Evolutionary conservation across 306 rosid genomes (phyloP), one percentile per base, ranked within the genome.

Genomic region (Casuarina cunninghamiana): DNA sequence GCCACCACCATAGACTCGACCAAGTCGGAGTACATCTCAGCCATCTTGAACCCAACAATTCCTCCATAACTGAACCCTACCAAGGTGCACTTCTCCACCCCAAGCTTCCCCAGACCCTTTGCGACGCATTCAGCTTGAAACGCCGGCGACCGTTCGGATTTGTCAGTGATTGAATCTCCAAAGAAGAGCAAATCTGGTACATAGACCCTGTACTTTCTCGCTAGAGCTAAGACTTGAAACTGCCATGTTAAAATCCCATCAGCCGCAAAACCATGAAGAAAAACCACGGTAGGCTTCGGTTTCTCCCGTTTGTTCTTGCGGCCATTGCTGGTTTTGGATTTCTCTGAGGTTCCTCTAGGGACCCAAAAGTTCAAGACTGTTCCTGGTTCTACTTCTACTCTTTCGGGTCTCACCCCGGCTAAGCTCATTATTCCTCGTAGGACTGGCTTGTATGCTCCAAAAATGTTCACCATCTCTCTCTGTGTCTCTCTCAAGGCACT

Each of bases 61-160:
- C 83, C 88, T 13, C 90, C 87, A 53, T 84, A 87, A 83, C 90
- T 84, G 2, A 79, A 41, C 65, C 85, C 84, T 1, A 84, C 87
- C 69, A 84, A 62, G 42, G 79, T 79, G 72, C 82, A 87, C 78
- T 46, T 73, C 53, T 87, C 80, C 21, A 87, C 87, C 5, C 87
- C 90, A 3, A 87, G 74, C 65, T 48, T 83, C 55, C 11, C 54
- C 80, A 87, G 45, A 21, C 88, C 88, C 80, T 78, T 69, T 1
- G 78, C 87, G 58, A 87, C 73, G 15, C 90, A 82, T 78, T 53
- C 76, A 35, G 88, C 88, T 54, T 87, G 90, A 53, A 84, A 87
- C 79, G 72, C 83, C 39, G 54, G 76, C 11, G 86, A 77, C 45
- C 88, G 63, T 3, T 84, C 85, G 0, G 72, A 11, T 38, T 72